Evolutionary conservation across 2,329 filamentous ascomycete species (phyloP).

Genomic region (Juglanconis oblonga): DNA sequence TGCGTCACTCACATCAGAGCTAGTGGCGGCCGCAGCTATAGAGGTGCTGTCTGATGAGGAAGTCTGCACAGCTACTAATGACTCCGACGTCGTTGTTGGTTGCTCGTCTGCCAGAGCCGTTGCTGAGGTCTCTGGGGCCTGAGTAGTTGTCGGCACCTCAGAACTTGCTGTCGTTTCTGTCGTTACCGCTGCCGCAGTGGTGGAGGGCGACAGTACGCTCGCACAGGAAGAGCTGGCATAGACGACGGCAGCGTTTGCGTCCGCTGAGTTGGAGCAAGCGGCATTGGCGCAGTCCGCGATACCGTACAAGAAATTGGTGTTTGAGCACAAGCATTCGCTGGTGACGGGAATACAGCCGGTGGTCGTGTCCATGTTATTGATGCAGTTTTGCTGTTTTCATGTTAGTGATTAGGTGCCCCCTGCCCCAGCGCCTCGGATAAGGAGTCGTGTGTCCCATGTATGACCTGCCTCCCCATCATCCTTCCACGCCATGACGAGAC

Average conservation of each 20-base stretch:
- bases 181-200: slow-evolving; percentile 1
- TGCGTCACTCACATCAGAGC: slow-evolving; percentile 7
- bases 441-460: neutral
- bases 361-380: slow-evolving; percentile 9
- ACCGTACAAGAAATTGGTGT: slow-evolving; percentile 15
- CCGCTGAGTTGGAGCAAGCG: slow-evolving; percentile 19
- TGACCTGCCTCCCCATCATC: neutral
- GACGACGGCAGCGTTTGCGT: slow-evolving; percentile 17
- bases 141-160: slow-evolving; percentile 4
- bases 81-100: slow-evolving; percentile 1
- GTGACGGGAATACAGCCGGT: slow-evolving; percentile 16
- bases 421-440: too few species aligned
- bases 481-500: neutral
- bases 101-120: neutral
- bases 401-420: neutral
- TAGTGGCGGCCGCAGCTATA: slow-evolving; percentile 2
- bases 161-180: neutral
- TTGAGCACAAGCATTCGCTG: slow-evolving; percentile 24
- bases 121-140: slow-evolving; percentile 3
- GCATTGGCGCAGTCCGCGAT: slow-evolving; percentile 22
- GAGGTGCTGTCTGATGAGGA: neutral
- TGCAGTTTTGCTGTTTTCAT: slow-evolving; percentile 10
- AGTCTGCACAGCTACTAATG: slow-evolving; percentile 1
- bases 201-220: slow-evolving; percentile 2
- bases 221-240: slow-evolving; percentile 22